These are phyloP conservation scores for Sinapis alba DNA, from an alignment of 441 rosid species.

Conservation along the genomic window DNA sequence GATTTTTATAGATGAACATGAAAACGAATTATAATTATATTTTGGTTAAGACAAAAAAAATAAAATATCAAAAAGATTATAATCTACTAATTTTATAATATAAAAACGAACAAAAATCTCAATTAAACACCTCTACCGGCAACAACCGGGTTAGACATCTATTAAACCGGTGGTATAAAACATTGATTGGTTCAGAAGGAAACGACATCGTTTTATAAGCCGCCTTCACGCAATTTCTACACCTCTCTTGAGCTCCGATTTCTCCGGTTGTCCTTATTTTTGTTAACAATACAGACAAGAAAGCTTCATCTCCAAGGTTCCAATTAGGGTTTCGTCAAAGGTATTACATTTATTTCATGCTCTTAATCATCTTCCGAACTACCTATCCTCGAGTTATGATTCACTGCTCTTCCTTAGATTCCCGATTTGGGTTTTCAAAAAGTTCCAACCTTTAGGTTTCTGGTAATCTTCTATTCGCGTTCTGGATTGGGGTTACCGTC, in stretches of 20 bases:
- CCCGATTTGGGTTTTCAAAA: neutral
- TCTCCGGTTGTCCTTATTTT: conserved; percentile 1
- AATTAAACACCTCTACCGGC: neutral
- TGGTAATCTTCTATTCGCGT: neutral
- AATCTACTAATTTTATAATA: neutral
- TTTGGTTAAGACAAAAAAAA: neutral
- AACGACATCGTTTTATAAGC: conserved; percentile 1
- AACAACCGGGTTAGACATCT: neutral
- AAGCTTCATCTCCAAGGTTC: conserved; percentile 10
- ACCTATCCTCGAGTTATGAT: neutral
- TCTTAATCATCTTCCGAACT: neutral
- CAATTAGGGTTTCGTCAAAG: conserved; percentile 28
- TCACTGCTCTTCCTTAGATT: neutral
- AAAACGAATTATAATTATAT: too few species aligned
- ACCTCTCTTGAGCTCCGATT: neutral
- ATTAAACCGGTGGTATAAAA: neutral
- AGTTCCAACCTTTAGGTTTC: conserved; percentile 2
- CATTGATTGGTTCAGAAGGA: neutral
- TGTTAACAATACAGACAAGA: neutral
- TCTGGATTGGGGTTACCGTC: too few species aligned
- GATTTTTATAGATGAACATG: neutral
- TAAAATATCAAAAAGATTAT: too few species aligned
- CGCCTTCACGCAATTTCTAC: conserved; percentile 6
- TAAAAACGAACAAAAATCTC: neutral
- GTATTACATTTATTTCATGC: conserved; percentile 1